Percentiles rank a stretch among this genome's conserved stretches.
These are phyloP conservation scores for Tagetes patula DNA, from an alignment of 129 eudicot genomes.

Conservation along the genomic window DNA sequence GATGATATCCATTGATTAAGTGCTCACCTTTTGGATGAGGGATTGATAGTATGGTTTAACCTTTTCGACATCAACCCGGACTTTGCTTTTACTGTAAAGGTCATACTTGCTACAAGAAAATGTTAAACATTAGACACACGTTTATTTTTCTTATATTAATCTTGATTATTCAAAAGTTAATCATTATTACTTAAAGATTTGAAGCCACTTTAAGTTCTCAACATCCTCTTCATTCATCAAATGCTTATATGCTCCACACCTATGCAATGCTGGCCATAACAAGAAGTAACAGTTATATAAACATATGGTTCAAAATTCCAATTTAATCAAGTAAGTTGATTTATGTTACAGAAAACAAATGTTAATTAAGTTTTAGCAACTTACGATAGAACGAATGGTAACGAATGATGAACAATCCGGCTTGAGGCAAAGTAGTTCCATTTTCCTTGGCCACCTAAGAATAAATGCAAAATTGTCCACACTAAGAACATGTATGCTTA, in stretches of 20 bases:
- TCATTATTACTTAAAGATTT: constrained; percentile 63
- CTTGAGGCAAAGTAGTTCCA: constrained; percentile 69
- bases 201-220: constrained; percentile 84
- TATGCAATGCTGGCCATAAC: constrained; percentile 70
- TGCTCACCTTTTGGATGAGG: constrained; percentile 70
- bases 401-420: constrained; percentile 72
- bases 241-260: constrained; percentile 73
- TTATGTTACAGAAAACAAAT: neutral
- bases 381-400: constrained; percentile 89
- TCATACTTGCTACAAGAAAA: constrained; percentile 70
- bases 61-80: constrained; percentile 67
- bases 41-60: constrained; percentile 89
- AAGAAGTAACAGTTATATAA: neutral
- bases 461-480: neutral
- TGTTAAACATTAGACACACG: neutral
- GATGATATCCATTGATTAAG: neutral
- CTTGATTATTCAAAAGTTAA: neutral
- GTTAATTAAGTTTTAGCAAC: neutral
- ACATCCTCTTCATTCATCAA: constrained; percentile 83
- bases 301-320: neutral
- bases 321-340: neutral
- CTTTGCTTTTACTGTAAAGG: constrained; percentile 90
- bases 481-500: neutral
- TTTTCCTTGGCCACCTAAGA: constrained; percentile 65
- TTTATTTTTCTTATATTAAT: neutral